These are phyloP conservation scores for Arthrinium phaeospermum DNA, from an alignment of 2,329 filamentous ascomycete genomes.

Conservation along the genomic window DNA sequence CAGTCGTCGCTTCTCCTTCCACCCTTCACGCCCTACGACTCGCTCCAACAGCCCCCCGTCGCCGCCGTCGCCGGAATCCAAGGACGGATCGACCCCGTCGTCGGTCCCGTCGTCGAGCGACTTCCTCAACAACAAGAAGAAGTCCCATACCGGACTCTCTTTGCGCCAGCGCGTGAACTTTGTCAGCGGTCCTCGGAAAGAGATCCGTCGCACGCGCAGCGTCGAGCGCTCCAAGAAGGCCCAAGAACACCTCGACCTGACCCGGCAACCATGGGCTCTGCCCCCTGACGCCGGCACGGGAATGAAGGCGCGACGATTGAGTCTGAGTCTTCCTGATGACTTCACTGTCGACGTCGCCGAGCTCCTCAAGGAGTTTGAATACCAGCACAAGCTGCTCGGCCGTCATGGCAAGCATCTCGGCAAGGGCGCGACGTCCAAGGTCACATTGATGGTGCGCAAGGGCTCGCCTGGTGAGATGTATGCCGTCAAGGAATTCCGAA, in stretches of 20 bases:
- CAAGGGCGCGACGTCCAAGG: slow-evolving; percentile 82
- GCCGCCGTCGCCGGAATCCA: slow-evolving; percentile 37
- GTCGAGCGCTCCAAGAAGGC: slow-evolving; percentile 37
- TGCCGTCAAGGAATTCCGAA: slow-evolving; percentile 87
- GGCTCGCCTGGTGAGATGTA: slow-evolving; percentile 69
- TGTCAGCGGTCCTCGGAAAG: slow-evolving; percentile 33
- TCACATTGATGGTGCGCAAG: slow-evolving; percentile 79
- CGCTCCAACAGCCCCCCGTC: slow-evolving; percentile 42
- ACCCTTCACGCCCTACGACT: slow-evolving; percentile 36
- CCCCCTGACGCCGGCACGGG: slow-evolving; percentile 74
- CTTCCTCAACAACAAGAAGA: slow-evolving; percentile 56
- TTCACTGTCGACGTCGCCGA: slow-evolving; percentile 75
- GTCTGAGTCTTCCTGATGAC: slow-evolving; percentile 74
- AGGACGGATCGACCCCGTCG: slow-evolving; percentile 30
- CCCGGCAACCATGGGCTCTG: slow-evolving; percentile 62
- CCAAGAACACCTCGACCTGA: slow-evolving; percentile 33
- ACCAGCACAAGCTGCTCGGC: slow-evolving; percentile 72
- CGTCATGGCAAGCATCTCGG: slow-evolving; percentile 78
- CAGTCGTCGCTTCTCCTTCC: slow-evolving; percentile 39
- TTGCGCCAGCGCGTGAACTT: slow-evolving; percentile 58
- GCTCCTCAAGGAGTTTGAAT: slow-evolving; percentile 72
- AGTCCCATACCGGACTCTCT: slow-evolving; percentile 56
- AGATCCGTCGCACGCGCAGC: slow-evolving; percentile 35
- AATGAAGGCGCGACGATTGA: slow-evolving; percentile 79
- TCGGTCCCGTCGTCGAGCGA: slow-evolving; percentile 49